Evolutionary conservation across 192 early-diverging fungal genomes (phyloP).

Genomic region (Coemansia guatemalensis): DNA sequence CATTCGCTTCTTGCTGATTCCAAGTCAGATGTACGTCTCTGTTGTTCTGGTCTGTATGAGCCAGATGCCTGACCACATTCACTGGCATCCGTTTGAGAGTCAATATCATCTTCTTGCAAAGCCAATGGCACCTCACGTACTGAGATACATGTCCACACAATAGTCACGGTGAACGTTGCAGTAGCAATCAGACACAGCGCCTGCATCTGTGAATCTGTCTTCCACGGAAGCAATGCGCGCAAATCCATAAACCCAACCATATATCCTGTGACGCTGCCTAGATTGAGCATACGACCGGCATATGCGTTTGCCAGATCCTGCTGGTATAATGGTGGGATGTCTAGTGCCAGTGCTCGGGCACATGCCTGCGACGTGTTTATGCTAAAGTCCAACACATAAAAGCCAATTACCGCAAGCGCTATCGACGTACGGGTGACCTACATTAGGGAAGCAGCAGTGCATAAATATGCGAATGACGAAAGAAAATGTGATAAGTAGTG

Average conservation of each 20-base stretch:
- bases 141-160: conserved; percentile 66
- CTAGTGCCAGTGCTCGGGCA: conserved; percentile 82
- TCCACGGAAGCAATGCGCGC: conserved; percentile 59
- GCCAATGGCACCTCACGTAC: conserved; percentile 54
- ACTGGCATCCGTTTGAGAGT: neutral
- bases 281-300: conserved; percentile 81
- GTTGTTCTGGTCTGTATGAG: no score
- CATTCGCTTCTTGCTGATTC: conserved; percentile 11
- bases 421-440: conserved; percentile 59
- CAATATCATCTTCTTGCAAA: neutral
- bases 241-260: conserved; percentile 84
- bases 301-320: conserved; percentile 84
- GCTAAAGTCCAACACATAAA: conserved; percentile 91
- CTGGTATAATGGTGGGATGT: conserved; percentile 74
- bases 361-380: conserved; percentile 89
- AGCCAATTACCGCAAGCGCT: conserved; percentile 75
- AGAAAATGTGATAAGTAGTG: conserved; percentile 2
- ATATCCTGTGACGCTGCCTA: conserved; percentile 88
- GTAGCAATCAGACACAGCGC: conserved; percentile 77
- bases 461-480: conserved; percentile 1
- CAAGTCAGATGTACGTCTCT: no score
- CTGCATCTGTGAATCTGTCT: conserved; percentile 76
- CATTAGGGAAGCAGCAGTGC: neutral
- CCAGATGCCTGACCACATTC: conserved; percentile 8
- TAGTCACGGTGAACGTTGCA: conserved; percentile 60